A percentile compares a stretch with the other conserved stretches of the same genome.
Evolutionary conservation across 345 rosid species (phyloP).

Genomic region (Turritis glabra): DNA sequence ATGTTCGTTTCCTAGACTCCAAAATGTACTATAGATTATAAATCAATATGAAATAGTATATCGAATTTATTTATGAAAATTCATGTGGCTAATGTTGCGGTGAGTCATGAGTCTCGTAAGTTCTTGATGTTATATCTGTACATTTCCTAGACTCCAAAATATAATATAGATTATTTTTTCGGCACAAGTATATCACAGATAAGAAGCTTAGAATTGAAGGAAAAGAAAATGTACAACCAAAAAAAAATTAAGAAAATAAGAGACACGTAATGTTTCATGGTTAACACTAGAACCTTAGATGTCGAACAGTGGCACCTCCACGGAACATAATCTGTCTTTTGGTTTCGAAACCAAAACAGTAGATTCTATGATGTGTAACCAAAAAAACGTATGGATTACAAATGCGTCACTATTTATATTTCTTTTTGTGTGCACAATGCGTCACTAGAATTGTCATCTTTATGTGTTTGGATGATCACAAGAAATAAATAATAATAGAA

Average conservation of each 20-base stretch:
- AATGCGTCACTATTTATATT: background rate
- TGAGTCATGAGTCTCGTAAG: background rate
- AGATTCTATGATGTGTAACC: background rate
- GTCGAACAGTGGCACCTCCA: constrained; percentile 16
- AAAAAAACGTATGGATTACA: background rate
- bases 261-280: constrained; percentile 10
- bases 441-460: background rate
- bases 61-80: background rate
- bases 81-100: background rate
- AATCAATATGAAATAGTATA: too few species aligned
- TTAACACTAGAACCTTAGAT: background rate
- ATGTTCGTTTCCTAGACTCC: background rate
- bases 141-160: background rate
- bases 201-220: background rate
- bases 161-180: too few species aligned
- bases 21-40: background rate
- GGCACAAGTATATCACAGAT: too few species aligned
- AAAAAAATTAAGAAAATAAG: background rate
- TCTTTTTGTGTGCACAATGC: background rate
- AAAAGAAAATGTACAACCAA: too few species aligned
- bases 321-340: background rate
- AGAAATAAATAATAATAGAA: background rate
- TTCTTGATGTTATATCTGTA: background rate
- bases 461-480: constrained; percentile 11
- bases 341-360: constrained; percentile 1